These are phyloP conservation scores for Blastocystis sp. DNA, from an alignment of 352 stramenopile genomes.

Conservation along the genomic window DNA sequence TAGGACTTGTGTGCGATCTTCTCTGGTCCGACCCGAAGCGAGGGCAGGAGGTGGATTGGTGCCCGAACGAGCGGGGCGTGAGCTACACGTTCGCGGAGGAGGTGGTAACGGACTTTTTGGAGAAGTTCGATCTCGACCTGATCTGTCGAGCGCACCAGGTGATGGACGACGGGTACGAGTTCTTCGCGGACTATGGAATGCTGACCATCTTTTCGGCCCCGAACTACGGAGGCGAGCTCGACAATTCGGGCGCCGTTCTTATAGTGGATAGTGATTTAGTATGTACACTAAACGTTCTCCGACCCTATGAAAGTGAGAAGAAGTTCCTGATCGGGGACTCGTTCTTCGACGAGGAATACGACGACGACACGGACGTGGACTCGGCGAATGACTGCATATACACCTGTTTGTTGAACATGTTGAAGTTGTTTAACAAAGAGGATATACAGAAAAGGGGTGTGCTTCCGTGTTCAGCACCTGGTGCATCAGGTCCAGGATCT, in stretches of 20 bases:
- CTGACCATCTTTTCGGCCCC: slow-evolving; percentile 88
- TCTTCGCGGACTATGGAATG: slow-evolving; percentile 81
- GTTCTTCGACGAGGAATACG: background rate
- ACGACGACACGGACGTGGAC: background rate
- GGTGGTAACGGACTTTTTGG: slow-evolving; percentile 93
- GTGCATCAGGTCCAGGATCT: slow-evolving; percentile 85
- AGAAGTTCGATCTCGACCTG: slow-evolving; percentile 93
- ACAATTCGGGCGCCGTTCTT: slow-evolving; percentile 88
- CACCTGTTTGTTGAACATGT: no score
- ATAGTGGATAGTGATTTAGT: slow-evolving; percentile 84
- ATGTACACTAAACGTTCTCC: slow-evolving; percentile 84
- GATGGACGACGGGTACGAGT: slow-evolving; percentile 80
- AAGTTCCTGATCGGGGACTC: slow-evolving; percentile 18
- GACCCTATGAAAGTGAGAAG: slow-evolving; percentile 75
- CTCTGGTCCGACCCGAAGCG: slow-evolving; percentile 84
- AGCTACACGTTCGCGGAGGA: slow-evolving; percentile 96
- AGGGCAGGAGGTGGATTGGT: slow-evolving; percentile 82
- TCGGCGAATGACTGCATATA: background rate
- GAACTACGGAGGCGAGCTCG: slow-evolving; percentile 88
- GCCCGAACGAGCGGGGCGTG: slow-evolving; percentile 92
- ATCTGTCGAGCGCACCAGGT: slow-evolving; percentile 96
- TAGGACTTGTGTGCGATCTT: slow-evolving; percentile 86
- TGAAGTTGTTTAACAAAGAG: background rate
- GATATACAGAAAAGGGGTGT: slow-evolving; percentile 81
- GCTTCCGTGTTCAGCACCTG: slow-evolving; percentile 95